These are phyloP conservation scores for Ophiobolus disseminans DNA, from an alignment of 2,329 filamentous ascomycete species.

Conservation along the genomic window DNA sequence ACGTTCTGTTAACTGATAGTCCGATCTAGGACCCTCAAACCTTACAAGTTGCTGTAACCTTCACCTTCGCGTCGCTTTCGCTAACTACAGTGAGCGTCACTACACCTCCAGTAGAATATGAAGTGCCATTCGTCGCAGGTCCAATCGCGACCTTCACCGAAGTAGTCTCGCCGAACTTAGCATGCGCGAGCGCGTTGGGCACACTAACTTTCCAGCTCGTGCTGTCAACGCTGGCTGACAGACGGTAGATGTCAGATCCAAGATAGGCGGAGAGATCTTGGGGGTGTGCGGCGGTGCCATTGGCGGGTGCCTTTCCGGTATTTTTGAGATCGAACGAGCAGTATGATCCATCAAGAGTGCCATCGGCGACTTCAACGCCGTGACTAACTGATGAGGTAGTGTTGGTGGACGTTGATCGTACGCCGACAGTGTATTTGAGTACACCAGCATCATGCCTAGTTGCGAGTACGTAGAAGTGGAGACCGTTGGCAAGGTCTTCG, in stretches of 20 bases:
- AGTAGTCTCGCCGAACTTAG: slow-evolving; percentile 51
- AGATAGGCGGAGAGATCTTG: slow-evolving; percentile 52
- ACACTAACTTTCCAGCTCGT: slow-evolving; percentile 58
- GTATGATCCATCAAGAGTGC: slow-evolving; percentile 49
- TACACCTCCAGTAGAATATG: slow-evolving; percentile 30
- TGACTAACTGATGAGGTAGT: slow-evolving; percentile 42
- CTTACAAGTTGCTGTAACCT: slow-evolving; percentile 10
- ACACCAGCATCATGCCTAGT: slow-evolving; percentile 55
- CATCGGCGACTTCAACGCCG: slow-evolving; percentile 50
- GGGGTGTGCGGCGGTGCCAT: slow-evolving; percentile 28
- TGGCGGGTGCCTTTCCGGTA: slow-evolving; percentile 44
- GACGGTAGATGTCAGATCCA: slow-evolving; percentile 56
- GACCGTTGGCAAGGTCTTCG: slow-evolving; percentile 55
- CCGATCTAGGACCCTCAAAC: no score
- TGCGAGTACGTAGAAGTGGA: slow-evolving; percentile 61
- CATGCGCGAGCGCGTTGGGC: slow-evolving; percentile 49
- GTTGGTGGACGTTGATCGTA: slow-evolving; percentile 50
- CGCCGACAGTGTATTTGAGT: slow-evolving; percentile 59
- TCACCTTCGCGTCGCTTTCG: slow-evolving; percentile 11
- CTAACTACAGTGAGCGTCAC: slow-evolving; percentile 19
- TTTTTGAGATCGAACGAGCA: slow-evolving; percentile 60
- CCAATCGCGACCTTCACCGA: slow-evolving; percentile 54
- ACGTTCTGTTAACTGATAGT: no score
- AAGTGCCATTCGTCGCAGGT: slow-evolving; percentile 27
- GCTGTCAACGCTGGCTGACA: slow-evolving; percentile 54